These are phyloP conservation scores for Phytophthora nicotianae DNA, from an alignment of 352 stramenopile genomes.

Conservation along the genomic window DNA sequence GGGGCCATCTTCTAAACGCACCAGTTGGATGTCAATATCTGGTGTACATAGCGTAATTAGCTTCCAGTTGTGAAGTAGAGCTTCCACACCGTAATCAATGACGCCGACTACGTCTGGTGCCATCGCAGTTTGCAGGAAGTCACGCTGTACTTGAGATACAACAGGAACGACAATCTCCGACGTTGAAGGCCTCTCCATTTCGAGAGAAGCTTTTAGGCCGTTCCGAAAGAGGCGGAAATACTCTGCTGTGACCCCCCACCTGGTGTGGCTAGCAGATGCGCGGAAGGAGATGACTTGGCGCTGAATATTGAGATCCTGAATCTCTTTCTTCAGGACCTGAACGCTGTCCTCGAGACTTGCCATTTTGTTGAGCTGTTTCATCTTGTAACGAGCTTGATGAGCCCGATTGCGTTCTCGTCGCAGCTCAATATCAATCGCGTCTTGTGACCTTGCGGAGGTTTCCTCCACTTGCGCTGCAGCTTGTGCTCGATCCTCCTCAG, in stretches of 20 bases:
- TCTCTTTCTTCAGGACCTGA: conserved; percentile 1
- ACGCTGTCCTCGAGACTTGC: conserved; percentile 10
- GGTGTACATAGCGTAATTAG: neutral
- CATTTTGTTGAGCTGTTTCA: conserved; percentile 18
- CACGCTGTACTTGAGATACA: neutral
- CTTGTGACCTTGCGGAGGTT: neutral
- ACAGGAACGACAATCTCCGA: neutral
- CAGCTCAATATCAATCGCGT: neutral
- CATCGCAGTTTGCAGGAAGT: neutral
- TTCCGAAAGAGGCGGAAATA: neutral
- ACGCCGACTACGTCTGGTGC: neutral
- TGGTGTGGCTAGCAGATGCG: neutral
- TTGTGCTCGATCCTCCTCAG: neutral
- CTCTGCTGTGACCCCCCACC: neutral
- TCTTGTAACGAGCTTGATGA: conserved; percentile 18
- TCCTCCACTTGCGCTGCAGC: neutral
- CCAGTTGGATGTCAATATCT: conserved; percentile 1
- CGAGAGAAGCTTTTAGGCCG: neutral
- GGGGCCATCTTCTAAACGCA: neutral
- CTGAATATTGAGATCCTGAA: conserved; percentile 17
- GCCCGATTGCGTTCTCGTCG: conserved; percentile 18
- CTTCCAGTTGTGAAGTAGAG: neutral
- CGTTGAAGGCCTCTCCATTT: neutral
- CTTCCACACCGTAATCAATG: neutral
- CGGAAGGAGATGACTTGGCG: neutral